These are phyloP conservation scores for Cladophialophora exuberans DNA, from an alignment of 2,329 filamentous ascomycete species.

Conservation along the genomic window DNA sequence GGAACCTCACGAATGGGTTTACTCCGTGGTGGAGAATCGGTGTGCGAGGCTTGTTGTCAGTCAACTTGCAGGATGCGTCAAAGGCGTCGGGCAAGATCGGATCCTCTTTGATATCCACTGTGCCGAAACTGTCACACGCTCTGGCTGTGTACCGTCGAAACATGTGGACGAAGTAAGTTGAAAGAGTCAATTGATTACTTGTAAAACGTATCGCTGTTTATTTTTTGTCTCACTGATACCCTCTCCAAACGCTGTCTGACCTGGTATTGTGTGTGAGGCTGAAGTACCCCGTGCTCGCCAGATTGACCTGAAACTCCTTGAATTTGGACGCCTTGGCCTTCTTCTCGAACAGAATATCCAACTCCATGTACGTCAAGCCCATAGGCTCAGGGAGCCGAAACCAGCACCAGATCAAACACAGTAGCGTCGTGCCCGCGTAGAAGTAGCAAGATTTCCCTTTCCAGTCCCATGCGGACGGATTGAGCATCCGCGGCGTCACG, in stretches of 20 bases:
- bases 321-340: constrained; percentile 43
- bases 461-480: constrained; percentile 43
- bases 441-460: constrained; percentile 46
- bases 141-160: neutral
- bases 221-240: constrained; percentile 9
- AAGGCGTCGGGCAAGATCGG: too few species aligned
- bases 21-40: too few species aligned
- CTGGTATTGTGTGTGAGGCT: constrained; percentile 25
- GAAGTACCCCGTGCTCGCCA: constrained; percentile 32
- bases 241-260: constrained; percentile 26
- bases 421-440: constrained; percentile 42
- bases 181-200: neutral
- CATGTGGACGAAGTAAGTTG: neutral
- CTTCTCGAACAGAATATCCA: constrained; percentile 48
- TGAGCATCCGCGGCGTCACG: constrained; percentile 38
- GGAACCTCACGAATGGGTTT: too few species aligned
- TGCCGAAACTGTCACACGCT: too few species aligned
- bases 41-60: too few species aligned
- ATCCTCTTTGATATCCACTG: too few species aligned
- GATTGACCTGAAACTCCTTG: constrained; percentile 33
- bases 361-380: constrained; percentile 45
- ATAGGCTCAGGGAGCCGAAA: constrained; percentile 47
- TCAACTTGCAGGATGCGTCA: too few species aligned
- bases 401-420: constrained; percentile 44
- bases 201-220: too few species aligned